A percentile compares a stretch with the other conserved stretches of the same genome.
Conservation (phyloP, 768 basidiomycete genomes). For the Rhizopogon salebrosus region DNA sequence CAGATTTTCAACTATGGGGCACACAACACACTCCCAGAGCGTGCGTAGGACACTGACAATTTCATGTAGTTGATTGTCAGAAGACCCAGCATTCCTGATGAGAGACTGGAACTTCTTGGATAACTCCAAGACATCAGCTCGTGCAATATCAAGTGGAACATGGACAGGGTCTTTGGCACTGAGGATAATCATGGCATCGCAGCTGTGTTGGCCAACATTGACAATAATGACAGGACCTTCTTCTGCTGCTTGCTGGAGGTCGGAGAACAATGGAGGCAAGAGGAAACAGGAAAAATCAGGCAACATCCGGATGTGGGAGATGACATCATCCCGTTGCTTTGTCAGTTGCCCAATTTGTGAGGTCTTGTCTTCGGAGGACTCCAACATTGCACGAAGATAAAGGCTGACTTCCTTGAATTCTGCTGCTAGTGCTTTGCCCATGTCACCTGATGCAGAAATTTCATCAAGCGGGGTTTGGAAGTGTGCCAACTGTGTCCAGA, state of each 20-base stretch:
- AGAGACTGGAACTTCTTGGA: not conserved
- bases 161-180: not conserved
- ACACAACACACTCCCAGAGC: too few species aligned
- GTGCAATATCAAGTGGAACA: too few species aligned
- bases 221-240: too few species aligned
- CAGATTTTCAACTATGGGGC: too few species aligned
- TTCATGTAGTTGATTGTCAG: too few species aligned
- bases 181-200: slow-evolving; percentile 5
- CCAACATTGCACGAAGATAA: too few species aligned
- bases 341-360: slow-evolving; percentile 12
- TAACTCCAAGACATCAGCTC: not conserved
- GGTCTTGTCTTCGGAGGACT: slow-evolving; percentile 8
- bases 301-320: slow-evolving; percentile 17
- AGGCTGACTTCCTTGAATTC: too few species aligned
- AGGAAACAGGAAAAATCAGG: slow-evolving; percentile 11
- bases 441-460: too few species aligned
- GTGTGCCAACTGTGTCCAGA: too few species aligned
- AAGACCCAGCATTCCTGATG: slow-evolving; percentile 24
- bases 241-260: too few species aligned
- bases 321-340: slow-evolving; percentile 12
- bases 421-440: too few species aligned
- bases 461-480: too few species aligned
- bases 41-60: slow-evolving; percentile 20
- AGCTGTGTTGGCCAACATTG: not conserved
- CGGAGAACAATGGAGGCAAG: slow-evolving; percentile 3